These are phyloP conservation scores for Penicillium sp. DNA, from an alignment of 2,329 filamentous ascomycete species.

Conservation along the genomic window DNA sequence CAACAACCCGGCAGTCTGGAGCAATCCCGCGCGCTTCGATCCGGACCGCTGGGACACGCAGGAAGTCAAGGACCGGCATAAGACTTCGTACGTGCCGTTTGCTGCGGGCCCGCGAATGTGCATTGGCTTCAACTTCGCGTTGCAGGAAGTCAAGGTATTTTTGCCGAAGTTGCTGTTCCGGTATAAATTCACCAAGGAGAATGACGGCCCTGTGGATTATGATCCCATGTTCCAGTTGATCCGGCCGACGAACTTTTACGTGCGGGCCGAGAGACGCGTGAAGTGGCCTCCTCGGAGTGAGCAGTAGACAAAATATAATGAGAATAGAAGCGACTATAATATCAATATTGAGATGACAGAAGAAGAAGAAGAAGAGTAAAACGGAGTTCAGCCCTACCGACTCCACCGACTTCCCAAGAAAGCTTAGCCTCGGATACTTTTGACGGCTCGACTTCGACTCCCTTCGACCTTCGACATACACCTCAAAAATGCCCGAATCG, in stretches of 20 bases:
- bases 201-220: slow-evolving; percentile 50
- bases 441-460: background rate
- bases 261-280: slow-evolving; percentile 24
- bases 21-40: slow-evolving; percentile 60
- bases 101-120: slow-evolving; percentile 60
- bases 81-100: slow-evolving; percentile 61
- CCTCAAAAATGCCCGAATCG: slow-evolving; percentile 6
- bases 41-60: slow-evolving; percentile 61
- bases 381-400: background rate
- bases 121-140: slow-evolving; percentile 66
- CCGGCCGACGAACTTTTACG: slow-evolving; percentile 30
- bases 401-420: background rate
- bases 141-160: slow-evolving; percentile 61
- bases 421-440: slow-evolving; percentile 3
- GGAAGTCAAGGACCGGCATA: slow-evolving; percentile 55
- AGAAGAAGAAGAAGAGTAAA: background rate
- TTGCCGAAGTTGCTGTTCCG: slow-evolving; percentile 61
- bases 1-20: slow-evolving; percentile 59
- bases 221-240: slow-evolving; percentile 34
- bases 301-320: background rate
- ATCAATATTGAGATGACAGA: background rate
- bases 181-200: slow-evolving; percentile 58
- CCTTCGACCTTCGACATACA: background rate
- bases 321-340: background rate
- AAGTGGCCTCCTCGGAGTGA: slow-evolving; percentile 30